A percentile compares a stretch with the other conserved stretches of the same genome.
Evolutionary conservation across 129 eudicot species (phyloP).

Genomic region (Saposhnikovia divaricata): DNA sequence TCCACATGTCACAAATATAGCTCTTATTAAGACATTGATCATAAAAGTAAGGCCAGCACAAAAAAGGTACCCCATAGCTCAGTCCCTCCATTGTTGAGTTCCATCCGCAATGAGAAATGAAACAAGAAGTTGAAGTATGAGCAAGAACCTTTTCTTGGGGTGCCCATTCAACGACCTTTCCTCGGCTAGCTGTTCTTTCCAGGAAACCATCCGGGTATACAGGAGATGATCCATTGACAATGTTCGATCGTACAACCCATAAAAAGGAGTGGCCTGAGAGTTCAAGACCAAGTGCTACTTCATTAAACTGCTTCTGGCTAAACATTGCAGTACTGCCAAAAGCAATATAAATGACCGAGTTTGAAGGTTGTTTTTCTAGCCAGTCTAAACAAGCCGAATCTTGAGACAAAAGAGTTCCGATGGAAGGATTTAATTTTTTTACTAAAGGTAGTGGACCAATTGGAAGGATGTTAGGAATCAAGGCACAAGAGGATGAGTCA

Average conservation of each 20-base stretch:
- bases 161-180: slow-evolving; percentile 56
- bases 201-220: slow-evolving; percentile 24
- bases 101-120: slow-evolving; percentile 69
- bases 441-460: slow-evolving; percentile 19
- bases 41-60: slow-evolving; percentile 42
- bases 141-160: slow-evolving; percentile 60
- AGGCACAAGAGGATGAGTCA: slow-evolving; percentile 8
- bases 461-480: slow-evolving; percentile 12
- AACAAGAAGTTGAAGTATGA: slow-evolving; percentile 52
- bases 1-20: slow-evolving; percentile 10
- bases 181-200: slow-evolving; percentile 22
- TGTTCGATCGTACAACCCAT: slow-evolving; percentile 48
- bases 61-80: slow-evolving; percentile 43
- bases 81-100: slow-evolving; percentile 49
- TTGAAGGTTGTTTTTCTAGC: slow-evolving; percentile 39
- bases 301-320: slow-evolving; percentile 42
- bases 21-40: slow-evolving; percentile 9
- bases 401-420: slow-evolving; percentile 38
- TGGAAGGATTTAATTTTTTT: slow-evolving; percentile 12
- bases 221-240: background rate
- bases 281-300: slow-evolving; percentile 48
- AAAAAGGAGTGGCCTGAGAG: slow-evolving; percentile 34
- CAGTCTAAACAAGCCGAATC: slow-evolving; percentile 46
- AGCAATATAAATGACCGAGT: slow-evolving; percentile 51
- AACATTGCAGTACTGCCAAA: slow-evolving; percentile 50